Conservation (phyloP, 1,284 basidiomycete genomes). For the Mycena citricolor region DNA sequence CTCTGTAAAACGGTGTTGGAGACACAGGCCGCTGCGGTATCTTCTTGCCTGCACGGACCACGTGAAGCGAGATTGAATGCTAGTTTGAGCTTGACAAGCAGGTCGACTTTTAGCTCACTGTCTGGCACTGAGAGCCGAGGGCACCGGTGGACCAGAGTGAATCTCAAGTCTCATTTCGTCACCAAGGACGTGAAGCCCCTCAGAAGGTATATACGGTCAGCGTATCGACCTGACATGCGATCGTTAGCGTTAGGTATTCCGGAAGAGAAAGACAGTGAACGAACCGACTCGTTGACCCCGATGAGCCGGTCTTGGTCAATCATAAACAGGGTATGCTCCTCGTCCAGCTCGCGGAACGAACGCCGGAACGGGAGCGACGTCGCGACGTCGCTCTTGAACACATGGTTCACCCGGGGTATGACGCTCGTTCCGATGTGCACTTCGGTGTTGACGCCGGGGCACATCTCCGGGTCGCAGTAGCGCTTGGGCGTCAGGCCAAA, state of each 20-base stretch:
- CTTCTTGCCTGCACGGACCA: no score
- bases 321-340: slow-evolving; percentile 10
- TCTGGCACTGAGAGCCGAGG: no score
- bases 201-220: slow-evolving; percentile 6
- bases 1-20: no score
- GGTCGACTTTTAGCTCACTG: no score
- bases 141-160: no score
- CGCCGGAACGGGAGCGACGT: slow-evolving; percentile 12
- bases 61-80: no score
- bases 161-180: no score
- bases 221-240: not conserved
- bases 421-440: slow-evolving; percentile 1
- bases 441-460: not conserved
- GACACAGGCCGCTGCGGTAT: no score
- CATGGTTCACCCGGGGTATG: not conserved
- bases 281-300: slow-evolving; percentile 12
- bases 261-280: not conserved
- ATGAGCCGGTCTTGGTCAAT: slow-evolving; percentile 18
- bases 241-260: not conserved
- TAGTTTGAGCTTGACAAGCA: no score
- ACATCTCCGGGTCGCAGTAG: not conserved
- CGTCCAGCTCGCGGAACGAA: slow-evolving; percentile 1
- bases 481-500: slow-evolving; percentile 8
- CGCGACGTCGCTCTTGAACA: slow-evolving; percentile 5
- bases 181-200: no score